Evolutionary conservation across 2,329 filamentous ascomycete genomes (phyloP).

Genomic region (Aspergillus sp.): DNA sequence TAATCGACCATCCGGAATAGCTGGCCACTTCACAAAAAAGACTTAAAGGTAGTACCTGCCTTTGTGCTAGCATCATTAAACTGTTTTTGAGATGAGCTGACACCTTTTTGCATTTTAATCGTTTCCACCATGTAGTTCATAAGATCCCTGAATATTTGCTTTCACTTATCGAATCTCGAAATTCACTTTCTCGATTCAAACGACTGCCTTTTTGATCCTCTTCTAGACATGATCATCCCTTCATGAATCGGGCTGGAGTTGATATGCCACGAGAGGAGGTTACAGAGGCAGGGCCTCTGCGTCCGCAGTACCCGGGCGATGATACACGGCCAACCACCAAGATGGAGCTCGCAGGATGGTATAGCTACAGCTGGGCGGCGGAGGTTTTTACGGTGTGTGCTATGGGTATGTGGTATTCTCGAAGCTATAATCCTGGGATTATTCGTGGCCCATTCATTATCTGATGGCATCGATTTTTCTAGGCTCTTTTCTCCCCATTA

Average conservation of each 20-base stretch:
- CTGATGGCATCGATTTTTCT: constrained; percentile 3
- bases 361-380: constrained; percentile 91
- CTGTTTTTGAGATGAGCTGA: too few relatives aligned
- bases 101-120: too few relatives aligned
- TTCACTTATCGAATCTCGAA: too few relatives aligned
- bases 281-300: constrained; percentile 20
- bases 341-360: constrained; percentile 90
- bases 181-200: too few relatives aligned
- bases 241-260: constrained; percentile 28
- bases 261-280: constrained; percentile 29
- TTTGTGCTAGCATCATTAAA: too few relatives aligned
- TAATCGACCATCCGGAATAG: too few relatives aligned
- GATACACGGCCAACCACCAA: constrained; percentile 82
- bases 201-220: constrained; percentile 4
- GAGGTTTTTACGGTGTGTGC: constrained; percentile 96
- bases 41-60: too few relatives aligned
- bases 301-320: constrained; percentile 68
- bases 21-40: too few relatives aligned
- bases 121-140: too few relatives aligned
- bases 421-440: background rate
- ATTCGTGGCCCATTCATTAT: background rate
- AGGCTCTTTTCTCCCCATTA: constrained; percentile 94
- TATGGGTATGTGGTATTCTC: constrained; percentile 48
- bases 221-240: constrained; percentile 6
- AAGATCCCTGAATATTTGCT: too few relatives aligned